Evolutionary conservation across 2,329 filamentous ascomycete genomes (phyloP).

Genomic region (Fusarium sp.): DNA sequence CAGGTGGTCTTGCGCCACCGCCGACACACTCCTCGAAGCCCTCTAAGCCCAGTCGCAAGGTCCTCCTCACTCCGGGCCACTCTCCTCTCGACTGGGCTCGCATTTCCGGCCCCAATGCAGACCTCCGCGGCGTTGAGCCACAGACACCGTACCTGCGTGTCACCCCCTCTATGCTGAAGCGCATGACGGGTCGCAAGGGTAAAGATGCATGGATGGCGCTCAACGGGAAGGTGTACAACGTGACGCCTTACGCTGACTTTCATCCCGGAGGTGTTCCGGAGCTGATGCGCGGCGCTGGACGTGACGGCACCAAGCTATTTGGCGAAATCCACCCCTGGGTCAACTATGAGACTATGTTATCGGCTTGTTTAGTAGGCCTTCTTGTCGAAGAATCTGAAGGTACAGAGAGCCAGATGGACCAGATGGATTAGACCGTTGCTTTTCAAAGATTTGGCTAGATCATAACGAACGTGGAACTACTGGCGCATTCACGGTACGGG

Average conservation of each 20-base stretch:
- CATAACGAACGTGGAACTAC: background rate
- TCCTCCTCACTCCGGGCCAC: slow-evolving; percentile 87
- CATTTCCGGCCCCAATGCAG: slow-evolving; percentile 70
- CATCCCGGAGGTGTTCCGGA: slow-evolving; percentile 89
- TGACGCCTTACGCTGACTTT: slow-evolving; percentile 87
- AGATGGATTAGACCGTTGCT: slow-evolving; percentile 65
- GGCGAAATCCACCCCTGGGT: slow-evolving; percentile 77
- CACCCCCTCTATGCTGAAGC: slow-evolving; percentile 81
- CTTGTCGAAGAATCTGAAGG: slow-evolving; percentile 66
- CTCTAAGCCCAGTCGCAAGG: slow-evolving; percentile 71
- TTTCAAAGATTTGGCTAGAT: background rate
- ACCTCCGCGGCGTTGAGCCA: slow-evolving; percentile 72
- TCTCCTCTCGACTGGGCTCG: slow-evolving; percentile 97
- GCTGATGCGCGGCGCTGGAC: slow-evolving; percentile 70
- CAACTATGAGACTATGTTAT: slow-evolving; percentile 76
- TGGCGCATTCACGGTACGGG: background rate
- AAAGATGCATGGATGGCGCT: slow-evolving; percentile 91
- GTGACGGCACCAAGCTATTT: slow-evolving; percentile 72
- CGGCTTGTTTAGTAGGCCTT: slow-evolving; percentile 70
- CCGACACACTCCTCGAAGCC: slow-evolving; percentile 65
- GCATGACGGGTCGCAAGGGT: slow-evolving; percentile 83
- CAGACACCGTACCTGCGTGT: slow-evolving; percentile 73
- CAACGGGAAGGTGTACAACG: slow-evolving; percentile 92
- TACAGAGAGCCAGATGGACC: slow-evolving; percentile 62
- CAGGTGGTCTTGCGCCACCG: slow-evolving; percentile 63